Percentiles rank a stretch among this genome's conserved stretches.
These are phyloP conservation scores for Xylaria acuta DNA, from an alignment of 495 filamentous ascomycete species.

Conservation along the genomic window DNA sequence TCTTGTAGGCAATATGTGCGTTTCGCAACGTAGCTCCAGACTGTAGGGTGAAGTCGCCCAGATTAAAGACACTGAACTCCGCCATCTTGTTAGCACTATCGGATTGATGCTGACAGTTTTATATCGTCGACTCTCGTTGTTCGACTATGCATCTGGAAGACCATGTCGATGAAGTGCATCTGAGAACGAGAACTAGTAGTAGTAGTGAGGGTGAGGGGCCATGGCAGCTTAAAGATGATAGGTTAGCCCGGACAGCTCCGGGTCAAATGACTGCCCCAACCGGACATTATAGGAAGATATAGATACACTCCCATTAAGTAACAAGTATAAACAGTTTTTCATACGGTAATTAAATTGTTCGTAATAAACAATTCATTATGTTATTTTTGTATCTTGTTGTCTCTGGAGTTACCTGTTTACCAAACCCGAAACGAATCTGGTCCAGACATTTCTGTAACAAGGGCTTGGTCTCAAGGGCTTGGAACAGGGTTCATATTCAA, in stretches of 20 bases:
- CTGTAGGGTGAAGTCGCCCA: constrained; percentile 42
- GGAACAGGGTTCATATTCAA: too few relatives aligned
- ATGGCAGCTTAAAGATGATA: neutral
- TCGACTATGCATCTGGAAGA: neutral
- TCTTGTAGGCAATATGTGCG: constrained; percentile 68
- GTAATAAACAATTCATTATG: neutral
- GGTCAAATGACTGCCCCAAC: neutral
- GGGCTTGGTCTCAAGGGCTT: too few relatives aligned
- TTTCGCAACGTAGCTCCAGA: constrained; percentile 34
- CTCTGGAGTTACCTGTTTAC: neutral
- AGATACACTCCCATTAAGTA: neutral
- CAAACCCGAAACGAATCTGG: neutral
- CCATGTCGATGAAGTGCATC: neutral
- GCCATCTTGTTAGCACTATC: constrained; percentile 10
- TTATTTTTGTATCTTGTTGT: neutral
- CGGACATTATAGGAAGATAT: too few relatives aligned
- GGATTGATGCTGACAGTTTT: neutral
- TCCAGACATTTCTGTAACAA: too few relatives aligned
- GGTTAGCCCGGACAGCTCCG: neutral
- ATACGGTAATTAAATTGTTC: too few relatives aligned
- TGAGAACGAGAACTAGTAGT: neutral
- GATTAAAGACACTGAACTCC: constrained; percentile 30
- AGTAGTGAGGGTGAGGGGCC: constrained; percentile 3
- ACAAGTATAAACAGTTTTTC: neutral
- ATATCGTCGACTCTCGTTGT: neutral